A percentile compares a stretch with the other conserved stretches of the same genome.
These are phyloP conservation scores for Pythium pyrilobum DNA, from an alignment of 352 stramenopile species.

Conservation along the genomic window DNA sequence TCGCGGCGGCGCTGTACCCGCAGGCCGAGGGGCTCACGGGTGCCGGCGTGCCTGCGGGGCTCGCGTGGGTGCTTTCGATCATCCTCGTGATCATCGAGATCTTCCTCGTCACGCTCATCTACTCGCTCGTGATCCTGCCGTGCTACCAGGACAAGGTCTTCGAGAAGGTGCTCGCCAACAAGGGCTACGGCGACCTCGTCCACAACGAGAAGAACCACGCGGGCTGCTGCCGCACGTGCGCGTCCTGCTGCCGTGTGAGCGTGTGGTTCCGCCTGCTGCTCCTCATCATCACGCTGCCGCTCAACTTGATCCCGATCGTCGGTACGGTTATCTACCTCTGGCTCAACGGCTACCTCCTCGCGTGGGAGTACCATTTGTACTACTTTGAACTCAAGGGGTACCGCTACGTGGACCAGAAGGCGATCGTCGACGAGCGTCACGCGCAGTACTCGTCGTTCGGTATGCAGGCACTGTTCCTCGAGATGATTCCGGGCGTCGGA, in stretches of 20 bases:
- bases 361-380: slow-evolving; percentile 69
- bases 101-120: slow-evolving; percentile 69
- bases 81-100: slow-evolving; percentile 64
- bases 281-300: slow-evolving; percentile 53
- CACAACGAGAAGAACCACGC: slow-evolving; percentile 39
- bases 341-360: slow-evolving; percentile 63
- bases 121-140: slow-evolving; percentile 45
- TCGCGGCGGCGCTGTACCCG: slow-evolving; percentile 35
- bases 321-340: slow-evolving; percentile 59
- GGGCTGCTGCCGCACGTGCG: slow-evolving; percentile 36
- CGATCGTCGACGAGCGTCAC: slow-evolving; percentile 39
- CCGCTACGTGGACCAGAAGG: slow-evolving; percentile 49
- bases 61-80: slow-evolving; percentile 55
- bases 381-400: slow-evolving; percentile 74
- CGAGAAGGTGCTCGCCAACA: slow-evolving; percentile 42
- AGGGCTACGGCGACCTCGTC: slow-evolving; percentile 44
- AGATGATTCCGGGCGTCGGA: slow-evolving; percentile 66
- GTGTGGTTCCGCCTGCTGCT: slow-evolving; percentile 40
- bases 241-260: slow-evolving; percentile 54
- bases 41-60: slow-evolving; percentile 25
- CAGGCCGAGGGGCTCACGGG: slow-evolving; percentile 39
- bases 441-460: slow-evolving; percentile 62
- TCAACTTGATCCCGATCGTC: slow-evolving; percentile 63
- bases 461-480: slow-evolving; percentile 63
- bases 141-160: slow-evolving; percentile 67